Evolutionary conservation across 164 flowering plant species (phyloP).

Genomic region (Vitis riparia): DNA sequence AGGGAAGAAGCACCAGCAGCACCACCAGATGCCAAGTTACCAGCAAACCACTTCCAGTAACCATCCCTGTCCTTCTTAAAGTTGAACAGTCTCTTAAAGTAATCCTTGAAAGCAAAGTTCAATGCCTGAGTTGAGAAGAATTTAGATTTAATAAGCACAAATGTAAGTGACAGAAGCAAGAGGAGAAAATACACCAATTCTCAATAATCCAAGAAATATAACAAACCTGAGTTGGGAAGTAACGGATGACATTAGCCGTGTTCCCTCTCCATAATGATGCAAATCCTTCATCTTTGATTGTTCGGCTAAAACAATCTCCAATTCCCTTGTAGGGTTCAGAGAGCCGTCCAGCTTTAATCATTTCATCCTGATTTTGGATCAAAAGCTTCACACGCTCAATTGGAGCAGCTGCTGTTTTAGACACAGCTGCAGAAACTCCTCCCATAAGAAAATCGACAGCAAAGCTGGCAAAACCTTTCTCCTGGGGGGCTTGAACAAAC

Average conservation of each 20-base stretch:
- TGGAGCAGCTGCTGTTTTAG: constrained; percentile 88
- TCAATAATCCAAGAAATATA: not conserved
- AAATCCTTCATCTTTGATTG: constrained; percentile 68
- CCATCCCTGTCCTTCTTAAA: constrained; percentile 87
- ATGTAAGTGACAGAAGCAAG: not conserved
- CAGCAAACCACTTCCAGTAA: constrained; percentile 86
- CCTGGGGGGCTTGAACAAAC: constrained; percentile 65
- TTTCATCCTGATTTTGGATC: constrained; percentile 89
- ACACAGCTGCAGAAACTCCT: constrained; percentile 91
- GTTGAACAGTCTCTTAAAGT: constrained; percentile 81
- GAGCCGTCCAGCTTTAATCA: constrained; percentile 76
- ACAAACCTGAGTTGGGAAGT: constrained; percentile 89
- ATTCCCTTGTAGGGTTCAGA: constrained; percentile 87
- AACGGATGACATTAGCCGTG: constrained; percentile 87
- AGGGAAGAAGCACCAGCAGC: constrained; percentile 89
- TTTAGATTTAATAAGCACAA: not conserved
- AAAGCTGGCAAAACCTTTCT: constrained; percentile 60
- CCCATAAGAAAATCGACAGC: constrained; percentile 82
- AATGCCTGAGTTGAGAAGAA: constrained; percentile 58
- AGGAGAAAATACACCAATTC: too few relatives aligned
- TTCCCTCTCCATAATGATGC: constrained; percentile 81
- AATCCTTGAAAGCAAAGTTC: constrained; percentile 93
- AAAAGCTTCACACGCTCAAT: constrained; percentile 88
- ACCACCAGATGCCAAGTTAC: constrained; percentile 89
- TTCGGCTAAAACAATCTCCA: constrained; percentile 75